Evolutionary conservation across 2,329 filamentous ascomycete species (phyloP), one percentile per base, ranked within the genome.

Genomic region (Fusarium staphyleae): DNA sequence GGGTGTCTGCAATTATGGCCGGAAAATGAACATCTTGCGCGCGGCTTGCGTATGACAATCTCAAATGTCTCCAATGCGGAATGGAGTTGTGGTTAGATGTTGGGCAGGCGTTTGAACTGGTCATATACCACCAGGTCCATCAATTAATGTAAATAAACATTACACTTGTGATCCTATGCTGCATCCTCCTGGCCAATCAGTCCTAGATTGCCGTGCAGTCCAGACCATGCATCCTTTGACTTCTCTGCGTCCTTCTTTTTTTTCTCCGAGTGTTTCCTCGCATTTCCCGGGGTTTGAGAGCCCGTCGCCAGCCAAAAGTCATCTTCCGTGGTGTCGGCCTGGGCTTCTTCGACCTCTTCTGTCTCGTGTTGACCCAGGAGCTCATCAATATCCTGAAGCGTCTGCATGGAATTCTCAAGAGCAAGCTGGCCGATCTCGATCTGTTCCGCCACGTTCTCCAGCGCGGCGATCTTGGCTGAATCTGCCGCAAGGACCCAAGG

Each of bases 1-100:
- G 90, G 68, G 89, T 96, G 76, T 90, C 90, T 0, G 84, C 83
- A 24, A 86, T 95, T 52, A 70, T 96, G 70, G 80, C 78, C 34
- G 78, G 78, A 34, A 73, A 72, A 62, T 76, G 36, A 64, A 41
- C 10, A 16, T 45, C 33, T 24, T 28, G 28, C 13, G 26, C 8
- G 2, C 18, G 6, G 14, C 43, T 41, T 11, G 14, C 12, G 37
- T 39, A 39, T 32, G 35, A 54, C 28, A 14, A 19, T 37, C n/a
- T 61, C 28, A 15, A 37, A 33, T 52, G 42, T 52, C 36, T 47
- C 32, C 41, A 45, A 58, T 26, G 48, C 49, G 34, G 37, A 63
- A 57, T 33, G 60, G 64, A 65, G 60, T 69, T 69, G 46, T 35
- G 52, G 48, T 33, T 56, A 62, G 49, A 63, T 55, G 57, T 46